Evolutionary conservation across 169 alveolate species (phyloP).

Genomic region (Cyclospora cayetanensis): DNA sequence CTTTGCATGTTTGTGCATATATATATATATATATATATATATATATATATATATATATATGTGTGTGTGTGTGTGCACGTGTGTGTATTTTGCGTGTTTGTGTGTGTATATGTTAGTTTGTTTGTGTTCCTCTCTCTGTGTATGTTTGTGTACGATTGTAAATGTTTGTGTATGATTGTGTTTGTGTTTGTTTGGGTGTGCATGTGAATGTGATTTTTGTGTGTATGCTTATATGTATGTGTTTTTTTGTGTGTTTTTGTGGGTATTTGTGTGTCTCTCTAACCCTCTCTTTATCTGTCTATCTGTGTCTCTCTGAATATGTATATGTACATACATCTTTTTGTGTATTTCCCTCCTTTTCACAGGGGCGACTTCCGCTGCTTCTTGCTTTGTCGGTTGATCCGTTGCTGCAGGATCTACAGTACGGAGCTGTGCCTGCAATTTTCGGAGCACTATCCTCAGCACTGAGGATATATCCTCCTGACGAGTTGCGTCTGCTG

Average conservation of each 20-base stretch:
- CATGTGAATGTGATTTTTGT: no score
- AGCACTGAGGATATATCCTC: conserved; percentile 58
- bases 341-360: neutral
- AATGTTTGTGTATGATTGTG: neutral
- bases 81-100: no score
- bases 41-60: no score
- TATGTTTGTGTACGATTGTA: neutral
- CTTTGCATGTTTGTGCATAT: neutral
- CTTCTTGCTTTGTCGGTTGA: neutral
- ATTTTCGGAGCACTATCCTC: conserved; percentile 33
- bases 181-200: no score
- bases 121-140: neutral
- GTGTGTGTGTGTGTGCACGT: no score
- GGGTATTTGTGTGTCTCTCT: no score
- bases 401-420: conserved; percentile 48
- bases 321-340: no score
- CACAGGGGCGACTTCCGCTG: neutral
- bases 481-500: conserved; percentile 67
- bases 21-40: no score
- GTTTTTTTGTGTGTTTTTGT: no score
- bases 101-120: no score
- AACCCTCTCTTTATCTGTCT: neutral
- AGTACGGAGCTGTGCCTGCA: conserved; percentile 66
- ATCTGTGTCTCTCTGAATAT: neutral
- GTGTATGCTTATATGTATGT: no score